phyloP scores from a whole-genome alignment of 305 asterid genomes.

The Solanum hybrid region DNA sequence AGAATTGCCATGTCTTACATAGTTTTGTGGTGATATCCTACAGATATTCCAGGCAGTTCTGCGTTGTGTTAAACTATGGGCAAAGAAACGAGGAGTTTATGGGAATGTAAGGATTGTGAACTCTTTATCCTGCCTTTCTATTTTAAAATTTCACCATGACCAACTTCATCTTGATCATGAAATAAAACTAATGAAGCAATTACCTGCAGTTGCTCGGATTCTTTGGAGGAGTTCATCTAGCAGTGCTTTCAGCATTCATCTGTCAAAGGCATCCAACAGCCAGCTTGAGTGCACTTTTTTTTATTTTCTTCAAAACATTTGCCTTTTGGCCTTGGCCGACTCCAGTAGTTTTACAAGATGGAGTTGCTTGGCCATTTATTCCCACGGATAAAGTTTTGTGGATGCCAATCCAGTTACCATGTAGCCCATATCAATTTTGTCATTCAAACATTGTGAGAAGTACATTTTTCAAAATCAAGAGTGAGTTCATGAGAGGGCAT shows the following conservation, averaged over 20 bases:
- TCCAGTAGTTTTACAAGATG: constrained; percentile 34
- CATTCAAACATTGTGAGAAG: constrained; percentile 38
- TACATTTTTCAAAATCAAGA: constrained; percentile 33
- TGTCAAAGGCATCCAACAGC: constrained; percentile 42
- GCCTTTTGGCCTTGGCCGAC: constrained; percentile 59
- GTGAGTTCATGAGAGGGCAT: constrained; percentile 40
- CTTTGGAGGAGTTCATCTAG: constrained; percentile 57
- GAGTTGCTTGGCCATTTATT: constrained; percentile 10
- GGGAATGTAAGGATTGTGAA: constrained; percentile 32
- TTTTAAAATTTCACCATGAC: neutral
- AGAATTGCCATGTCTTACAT: neutral
- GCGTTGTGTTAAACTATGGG: constrained; percentile 49
- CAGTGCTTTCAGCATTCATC: constrained; percentile 42
- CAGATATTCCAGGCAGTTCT: constrained; percentile 39
- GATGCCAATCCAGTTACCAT: constrained; percentile 53
- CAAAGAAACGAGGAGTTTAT: constrained; percentile 51
- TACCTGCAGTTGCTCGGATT: constrained; percentile 36
- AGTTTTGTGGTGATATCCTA: neutral
- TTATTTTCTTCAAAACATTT: constrained; percentile 35
- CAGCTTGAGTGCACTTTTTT: constrained; percentile 20
- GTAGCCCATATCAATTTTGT: constrained; percentile 34
- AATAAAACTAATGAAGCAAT: neutral
- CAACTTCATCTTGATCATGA: neutral
- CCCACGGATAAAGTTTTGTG: constrained; percentile 18
- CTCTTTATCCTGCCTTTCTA: neutral